A percentile compares a stretch with the other conserved stretches of the same genome.
Conservation (phyloP, 2,329 filamentous ascomycete species). For the Tolypocladium nubicola region DNA sequence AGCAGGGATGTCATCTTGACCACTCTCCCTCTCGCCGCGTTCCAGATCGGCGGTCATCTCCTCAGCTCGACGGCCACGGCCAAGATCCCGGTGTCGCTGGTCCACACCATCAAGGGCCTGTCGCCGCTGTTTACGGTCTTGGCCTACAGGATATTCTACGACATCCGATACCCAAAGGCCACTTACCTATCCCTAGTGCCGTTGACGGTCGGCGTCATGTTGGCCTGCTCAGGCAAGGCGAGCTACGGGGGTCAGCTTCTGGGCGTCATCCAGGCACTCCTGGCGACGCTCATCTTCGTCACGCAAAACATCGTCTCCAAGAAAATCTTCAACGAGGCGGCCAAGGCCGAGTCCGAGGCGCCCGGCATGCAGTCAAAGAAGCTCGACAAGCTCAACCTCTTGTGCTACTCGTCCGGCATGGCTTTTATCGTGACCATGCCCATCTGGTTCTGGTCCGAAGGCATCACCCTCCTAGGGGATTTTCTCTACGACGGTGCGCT, state of each 20-base stretch:
- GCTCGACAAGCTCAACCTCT: conserved; percentile 89
- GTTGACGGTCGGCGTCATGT: conserved; percentile 85
- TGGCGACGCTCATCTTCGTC: conserved; percentile 90
- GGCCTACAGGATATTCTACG: conserved; percentile 81
- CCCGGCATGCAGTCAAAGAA: conserved; percentile 56
- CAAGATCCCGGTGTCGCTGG: conserved; percentile 89
- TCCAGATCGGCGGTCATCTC: conserved; percentile 89
- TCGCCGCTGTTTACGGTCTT: conserved; percentile 92
- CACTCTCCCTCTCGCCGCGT: conserved; percentile 82
- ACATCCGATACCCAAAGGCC: conserved; percentile 75
- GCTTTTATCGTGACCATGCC: conserved; percentile 82
- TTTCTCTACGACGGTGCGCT: conserved; percentile 75
- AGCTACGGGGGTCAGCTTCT: conserved; percentile 74
- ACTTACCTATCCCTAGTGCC: conserved; percentile 89
- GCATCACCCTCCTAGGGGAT: conserved; percentile 64
- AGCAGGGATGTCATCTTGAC: conserved; percentile 73
- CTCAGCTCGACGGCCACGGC: conserved; percentile 88
- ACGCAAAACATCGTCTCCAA: conserved; percentile 99
- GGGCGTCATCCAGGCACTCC: conserved; percentile 80
- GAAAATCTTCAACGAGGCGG: conserved; percentile 90
- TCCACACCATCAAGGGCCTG: conserved; percentile 96
- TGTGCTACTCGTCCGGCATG: conserved; percentile 93
- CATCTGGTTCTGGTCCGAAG: conserved; percentile 90
- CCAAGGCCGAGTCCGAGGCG: conserved; percentile 70
- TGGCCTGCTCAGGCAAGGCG: conserved; percentile 81